Evolutionary conservation across 73 alveolate species (phyloP), one percentile per base, ranked within the genome.

Genomic region (Loxodes magnus): DNA sequence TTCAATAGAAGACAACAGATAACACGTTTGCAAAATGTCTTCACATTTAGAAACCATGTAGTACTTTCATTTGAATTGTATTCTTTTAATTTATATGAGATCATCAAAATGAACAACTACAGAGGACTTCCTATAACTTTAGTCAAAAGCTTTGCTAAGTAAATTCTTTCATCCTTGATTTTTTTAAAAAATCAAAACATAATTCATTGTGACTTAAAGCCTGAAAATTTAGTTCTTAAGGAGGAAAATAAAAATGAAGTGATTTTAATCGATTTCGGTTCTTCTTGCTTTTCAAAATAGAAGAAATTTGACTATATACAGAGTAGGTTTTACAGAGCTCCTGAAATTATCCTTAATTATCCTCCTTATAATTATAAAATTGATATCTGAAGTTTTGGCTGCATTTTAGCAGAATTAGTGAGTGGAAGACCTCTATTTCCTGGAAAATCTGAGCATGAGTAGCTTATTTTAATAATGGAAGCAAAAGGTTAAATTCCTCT

Each of bases 321-420:
- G 16, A 87, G 94, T 28, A 56, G 91, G 35, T 87, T 87, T 90
- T 87, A 87, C 56, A 38, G 97, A 52, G 95, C 97, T 3, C 97
- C 97, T n/a, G 97, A 87, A 59, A 63, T 77, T 22, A 46, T 87
- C 19, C 53, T 87, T 4, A 88, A 90, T 10, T 80, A n/a, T n/a
- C n/a, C 71, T 31, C 49, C 46, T 55, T 87, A 87, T 71, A 87
- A 83, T 16, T 71, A 79, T n/a, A 56, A 77, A 56, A 87, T 85
- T 1, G 97, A 85, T 64, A 76, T 81, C 5, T 86, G 97, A 94
- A 76, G 88, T 4, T 64, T 86, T 24, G 97, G 97, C 5, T 86
- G 95, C 31, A 75, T 86, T 3, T 56, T 83, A 29, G 89, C 83
- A 3, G 94, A 79, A 49, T 43, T 80, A 33, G 35, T 77, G 10